Evolutionary conservation across 768 basidiomycete species (phyloP).

Genomic region (Termitomyces sp.): DNA sequence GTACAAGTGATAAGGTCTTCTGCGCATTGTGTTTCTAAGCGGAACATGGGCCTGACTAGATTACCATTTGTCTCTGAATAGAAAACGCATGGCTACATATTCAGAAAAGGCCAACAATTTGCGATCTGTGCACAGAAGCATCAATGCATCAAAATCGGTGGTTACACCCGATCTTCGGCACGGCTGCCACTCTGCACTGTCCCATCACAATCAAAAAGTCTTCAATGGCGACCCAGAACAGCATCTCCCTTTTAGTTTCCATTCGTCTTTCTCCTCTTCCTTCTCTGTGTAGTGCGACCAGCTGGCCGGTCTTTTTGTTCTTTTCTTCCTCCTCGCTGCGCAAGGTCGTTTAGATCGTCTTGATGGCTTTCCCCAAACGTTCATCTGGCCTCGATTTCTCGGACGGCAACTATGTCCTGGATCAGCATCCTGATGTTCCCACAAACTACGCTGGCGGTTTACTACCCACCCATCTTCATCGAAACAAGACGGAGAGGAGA

Average conservation of each 20-base stretch:
- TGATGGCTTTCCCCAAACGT: constrained; percentile 32
- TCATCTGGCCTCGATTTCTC: constrained; percentile 67
- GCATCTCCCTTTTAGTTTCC: constrained; percentile 2
- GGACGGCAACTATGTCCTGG: constrained; percentile 40
- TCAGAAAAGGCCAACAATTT: background rate
- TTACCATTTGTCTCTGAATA: background rate
- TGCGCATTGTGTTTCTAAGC: too few relatives aligned
- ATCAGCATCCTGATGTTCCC: constrained; percentile 47
- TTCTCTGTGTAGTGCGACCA: constrained; percentile 25
- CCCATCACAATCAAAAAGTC: background rate
- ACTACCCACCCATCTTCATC: constrained; percentile 51
- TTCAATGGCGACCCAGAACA: background rate
- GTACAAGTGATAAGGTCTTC: background rate
- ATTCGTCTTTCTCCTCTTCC: constrained; percentile 4
- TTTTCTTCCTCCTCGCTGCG: constrained; percentile 25
- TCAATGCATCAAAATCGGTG: background rate
- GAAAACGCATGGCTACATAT: background rate
- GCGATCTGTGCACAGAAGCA: background rate
- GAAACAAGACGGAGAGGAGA: constrained; percentile 82
- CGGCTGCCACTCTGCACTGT: background rate
- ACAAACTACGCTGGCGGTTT: constrained; percentile 21
- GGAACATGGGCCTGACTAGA: background rate
- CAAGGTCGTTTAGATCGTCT: constrained; percentile 28
- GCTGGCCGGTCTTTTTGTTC: constrained; percentile 40
- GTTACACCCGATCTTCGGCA: constrained; percentile 2